These are phyloP conservation scores for Sphagnum fallax DNA, from an alignment of 228 moss, liverwort and hornwort species.

Conservation along the genomic window DNA sequence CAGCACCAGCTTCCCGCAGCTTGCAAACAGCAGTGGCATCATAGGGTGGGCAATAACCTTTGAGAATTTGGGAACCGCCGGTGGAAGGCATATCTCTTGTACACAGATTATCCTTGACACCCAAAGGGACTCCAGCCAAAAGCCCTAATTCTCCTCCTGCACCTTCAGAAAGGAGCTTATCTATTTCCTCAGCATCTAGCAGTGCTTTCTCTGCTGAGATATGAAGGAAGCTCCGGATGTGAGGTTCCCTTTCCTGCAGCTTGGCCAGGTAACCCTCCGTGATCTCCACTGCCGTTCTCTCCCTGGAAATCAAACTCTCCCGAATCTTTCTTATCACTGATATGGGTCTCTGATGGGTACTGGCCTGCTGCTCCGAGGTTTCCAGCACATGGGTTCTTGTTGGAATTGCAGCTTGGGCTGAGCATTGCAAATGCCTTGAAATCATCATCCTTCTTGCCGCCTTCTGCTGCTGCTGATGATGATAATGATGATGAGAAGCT, in stretches of 20 bases:
- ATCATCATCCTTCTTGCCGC: no score
- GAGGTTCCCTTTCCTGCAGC: constrained; percentile 68
- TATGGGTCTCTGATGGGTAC: constrained; percentile 19
- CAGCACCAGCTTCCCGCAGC: constrained; percentile 58
- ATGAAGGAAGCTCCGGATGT: constrained; percentile 79
- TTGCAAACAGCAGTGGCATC: constrained; percentile 83
- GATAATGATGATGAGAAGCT: no score
- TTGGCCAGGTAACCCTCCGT: constrained; percentile 65
- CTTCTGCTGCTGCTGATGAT: no score
- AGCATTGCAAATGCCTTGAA: no score
- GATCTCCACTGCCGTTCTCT: constrained; percentile 60
- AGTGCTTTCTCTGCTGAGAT: constrained; percentile 64
- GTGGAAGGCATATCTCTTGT: constrained; percentile 97
- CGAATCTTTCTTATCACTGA: constrained; percentile 79
- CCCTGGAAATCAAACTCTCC: constrained; percentile 55
- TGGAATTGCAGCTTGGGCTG: no score
- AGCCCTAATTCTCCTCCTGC: constrained; percentile 39
- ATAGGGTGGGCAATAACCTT: constrained; percentile 74
- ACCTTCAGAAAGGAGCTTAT: constrained; percentile 47
- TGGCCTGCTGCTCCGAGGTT: no score
- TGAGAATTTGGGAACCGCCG: constrained; percentile 70
- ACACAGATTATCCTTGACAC: constrained; percentile 89
- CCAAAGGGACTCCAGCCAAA: constrained; percentile 80
- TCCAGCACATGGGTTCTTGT: no score
- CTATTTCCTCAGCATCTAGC: constrained; percentile 66